Conservation (phyloP, 495 filamentous ascomycete genomes). For the Aspergillus mulundensis region DNA sequence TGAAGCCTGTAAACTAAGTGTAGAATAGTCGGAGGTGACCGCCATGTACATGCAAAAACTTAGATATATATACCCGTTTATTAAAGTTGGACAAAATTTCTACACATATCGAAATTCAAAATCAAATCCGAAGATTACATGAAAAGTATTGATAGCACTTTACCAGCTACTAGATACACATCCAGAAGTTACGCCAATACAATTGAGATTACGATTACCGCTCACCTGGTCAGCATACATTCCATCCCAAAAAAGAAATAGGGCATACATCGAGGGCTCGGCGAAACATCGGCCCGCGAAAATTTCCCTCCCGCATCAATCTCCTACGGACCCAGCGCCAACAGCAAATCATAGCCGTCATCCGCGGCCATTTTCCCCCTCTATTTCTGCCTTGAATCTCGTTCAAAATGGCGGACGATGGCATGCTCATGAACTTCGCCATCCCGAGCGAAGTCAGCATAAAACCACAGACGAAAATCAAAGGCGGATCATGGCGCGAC, state of each 20-base stretch:
- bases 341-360: constrained; percentile 15
- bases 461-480: constrained; percentile 66
- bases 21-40: background rate
- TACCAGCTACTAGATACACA: too few species aligned
- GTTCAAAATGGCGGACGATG: constrained; percentile 80
- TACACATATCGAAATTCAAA: too few species aligned
- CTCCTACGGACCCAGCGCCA: background rate
- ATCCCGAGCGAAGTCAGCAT: constrained; percentile 52
- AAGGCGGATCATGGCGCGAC: constrained; percentile 89
- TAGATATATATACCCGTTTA: constrained; percentile 1
- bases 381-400: background rate
- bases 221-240: too few species aligned
- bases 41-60: background rate
- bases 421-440: constrained; percentile 89
- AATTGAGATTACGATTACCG: too few species aligned
- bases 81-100: constrained; percentile 10
- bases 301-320: constrained; percentile 26
- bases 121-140: too few species aligned
- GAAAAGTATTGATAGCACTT: too few species aligned
- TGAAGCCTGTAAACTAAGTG: constrained; percentile 43
- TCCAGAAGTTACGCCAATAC: too few species aligned
- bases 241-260: constrained; percentile 30
- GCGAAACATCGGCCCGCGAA: constrained; percentile 30
- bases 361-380: background rate
- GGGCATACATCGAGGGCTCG: constrained; percentile 32